Base-by-base conservation (phyloP, 805 yeast genomes). In the Saccharomycopsis sp. region DNA sequence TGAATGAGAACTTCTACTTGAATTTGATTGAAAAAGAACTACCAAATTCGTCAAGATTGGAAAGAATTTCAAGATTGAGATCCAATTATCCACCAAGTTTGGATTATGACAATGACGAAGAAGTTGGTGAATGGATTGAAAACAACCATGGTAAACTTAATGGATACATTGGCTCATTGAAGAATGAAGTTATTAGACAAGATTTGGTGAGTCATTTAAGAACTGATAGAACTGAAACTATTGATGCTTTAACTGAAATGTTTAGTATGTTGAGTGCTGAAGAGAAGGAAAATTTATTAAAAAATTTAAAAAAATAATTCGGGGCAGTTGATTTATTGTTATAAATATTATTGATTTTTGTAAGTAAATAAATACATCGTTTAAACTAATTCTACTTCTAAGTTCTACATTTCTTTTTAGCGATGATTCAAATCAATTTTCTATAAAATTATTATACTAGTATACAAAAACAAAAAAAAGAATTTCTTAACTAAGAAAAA, bases 1-100 rank as follows among this genome's bases (percentile, higher is more conserved):
- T 93, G 65, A 81, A 85, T 61, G 98, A 93, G 67, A 95, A 86
- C 64, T 86, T 87, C 65, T 70, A 90, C 61, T 69, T 87, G 63
- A 79, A 75, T 64, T 75, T 84, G 60, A 75, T 89, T 54, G 76
- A 78, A 43, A 79, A 76, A 47, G 81, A 77, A 48, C 63, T 84
- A 45, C 69, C 78, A 41, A 63, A 66, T 44, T 72, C 82, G 19
- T 69, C 76, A 16, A 79, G 89, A 64, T 71, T 88, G 49, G 96
- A 89, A 65, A 80, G 81, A 67, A 77, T 81, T 49, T 85, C 96
- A 27, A 78, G 95, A 70, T 70, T 89, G 58, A 84, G 82, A 73
- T 79, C 94, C 43, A 85, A 94, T 89, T 81, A 79, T 66, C 86
- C 94, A 43, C 64, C 77, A 8, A 70, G 79, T 36, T 73, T 83